A percentile compares a stretch with the other conserved stretches of the same genome.
phyloP scores from a whole-genome alignment of 2,329 filamentous ascomycete genomes.

The Escovopsis sp. region DNA sequence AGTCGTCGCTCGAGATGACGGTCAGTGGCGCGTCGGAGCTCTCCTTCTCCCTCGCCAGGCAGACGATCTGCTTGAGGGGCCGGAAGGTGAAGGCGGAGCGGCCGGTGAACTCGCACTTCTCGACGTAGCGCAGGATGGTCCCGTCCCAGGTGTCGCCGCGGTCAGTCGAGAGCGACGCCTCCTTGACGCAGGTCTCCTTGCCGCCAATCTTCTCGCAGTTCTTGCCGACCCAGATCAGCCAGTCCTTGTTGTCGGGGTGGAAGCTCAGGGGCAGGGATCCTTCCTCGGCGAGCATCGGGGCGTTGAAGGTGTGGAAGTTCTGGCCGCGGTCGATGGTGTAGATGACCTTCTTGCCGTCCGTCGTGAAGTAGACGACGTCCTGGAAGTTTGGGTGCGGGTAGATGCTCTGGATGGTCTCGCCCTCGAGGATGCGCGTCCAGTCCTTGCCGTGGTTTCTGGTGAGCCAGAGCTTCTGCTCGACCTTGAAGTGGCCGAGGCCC shows the following conservation, averaged over 20 bases:
- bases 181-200: conserved; percentile 47
- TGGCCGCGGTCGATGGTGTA: conserved; percentile 72
- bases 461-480: conserved; percentile 50
- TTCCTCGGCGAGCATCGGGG: conserved; percentile 38
- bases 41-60: conserved; percentile 40
- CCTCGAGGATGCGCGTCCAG: conserved; percentile 58
- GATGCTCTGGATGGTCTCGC: conserved; percentile 55
- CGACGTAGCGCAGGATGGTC: conserved; percentile 56
- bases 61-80: conserved; percentile 41
- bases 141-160: conserved; percentile 64
- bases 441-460: conserved; percentile 78
- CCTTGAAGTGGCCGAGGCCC: conserved; percentile 14
- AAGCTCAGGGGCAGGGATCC: conserved; percentile 46
- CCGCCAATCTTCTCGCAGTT: conserved; percentile 44
- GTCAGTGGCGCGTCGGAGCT: conserved; percentile 46
- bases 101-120: conserved; percentile 77
- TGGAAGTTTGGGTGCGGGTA: conserved; percentile 68
- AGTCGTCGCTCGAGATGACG: conserved; percentile 65
- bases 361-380: conserved; percentile 78
- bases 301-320: conserved; percentile 58
- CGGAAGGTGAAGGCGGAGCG: conserved; percentile 42
- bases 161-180: conserved; percentile 65
- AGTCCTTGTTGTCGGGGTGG: conserved; percentile 73
- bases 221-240: conserved; percentile 80
- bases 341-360: conserved; percentile 47